Base-by-base conservation (phyloP, 495 filamentous ascomycete species). In the Hypoxylon cercidicola region DNA sequence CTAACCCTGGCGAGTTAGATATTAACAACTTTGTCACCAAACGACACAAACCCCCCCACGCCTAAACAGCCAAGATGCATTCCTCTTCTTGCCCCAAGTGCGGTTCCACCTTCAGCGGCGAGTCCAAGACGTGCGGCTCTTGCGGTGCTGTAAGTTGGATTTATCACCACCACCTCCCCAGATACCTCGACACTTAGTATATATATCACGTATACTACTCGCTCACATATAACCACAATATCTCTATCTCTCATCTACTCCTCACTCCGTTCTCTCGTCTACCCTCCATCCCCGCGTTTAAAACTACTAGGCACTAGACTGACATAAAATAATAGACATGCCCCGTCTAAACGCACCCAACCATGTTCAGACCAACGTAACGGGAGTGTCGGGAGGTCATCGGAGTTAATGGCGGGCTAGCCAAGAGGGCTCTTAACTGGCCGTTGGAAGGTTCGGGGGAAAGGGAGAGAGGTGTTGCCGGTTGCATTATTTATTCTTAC, bases 61-160 rank as follows among this genome's bases (percentile, higher is more conserved):
- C 13, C 25, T 9, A 43, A 44, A 51, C 35, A 7, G 12, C 34
- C 72, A 79, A 66, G 34, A 82, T 82, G 79, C 79, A 81, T 71
- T 74, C 71, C 72, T 56, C 68, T 12, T 47, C 55, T 68, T 81
- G 81, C 78, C 81, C 81, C 75, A 83, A 80, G 75, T 83, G 81
- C 77, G 78, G 79, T 50, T 67, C 68, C 69, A 61, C 65, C 56
- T 72, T 74, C 52, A 68, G 72, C 51, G 75, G 78, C 51, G 60
- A 66, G 13, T 18, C 37, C 69, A 83, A 83, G 79, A 72, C 75
- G 41, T 83, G 81, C 77, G 67, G 66, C 40, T 64, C 74, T 18
- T 83, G 81, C 77, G 79, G 81, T 15, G 79, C 81, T 62, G 81
- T 83, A 77, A 73, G 81, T 75, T 12, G 19, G 5, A 9, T 15